Percentiles rank a stretch among this genome's conserved stretches.
Conservation (phyloP, 257 asterid genomes). For the Haberlea rhodopensis region DNA sequence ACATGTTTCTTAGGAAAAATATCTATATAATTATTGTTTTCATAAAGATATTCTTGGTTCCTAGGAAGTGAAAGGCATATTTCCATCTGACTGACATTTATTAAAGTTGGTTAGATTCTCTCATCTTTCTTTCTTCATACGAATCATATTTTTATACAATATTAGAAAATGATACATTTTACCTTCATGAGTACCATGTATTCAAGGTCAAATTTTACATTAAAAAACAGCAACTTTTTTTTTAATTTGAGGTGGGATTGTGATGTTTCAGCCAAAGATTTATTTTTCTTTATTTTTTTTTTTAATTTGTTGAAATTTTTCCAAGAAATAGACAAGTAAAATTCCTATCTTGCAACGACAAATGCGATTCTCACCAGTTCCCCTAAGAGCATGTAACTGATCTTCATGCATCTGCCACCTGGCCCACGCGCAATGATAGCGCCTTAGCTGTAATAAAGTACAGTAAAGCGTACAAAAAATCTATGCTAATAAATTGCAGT, state of each 20-base stretch:
- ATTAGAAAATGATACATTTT: too few relatives aligned
- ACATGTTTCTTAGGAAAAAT: not conserved
- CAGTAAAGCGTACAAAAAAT: constrained; percentile 12
- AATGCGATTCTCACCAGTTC: constrained; percentile 33
- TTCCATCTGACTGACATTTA: constrained; percentile 35
- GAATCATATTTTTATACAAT: too few relatives aligned
- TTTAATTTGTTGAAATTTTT: not conserved
- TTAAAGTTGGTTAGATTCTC: constrained; percentile 64
- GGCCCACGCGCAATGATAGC: constrained; percentile 34
- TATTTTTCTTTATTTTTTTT: not conserved
- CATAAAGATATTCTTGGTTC: constrained; percentile 46
- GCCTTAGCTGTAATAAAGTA: constrained; percentile 9
- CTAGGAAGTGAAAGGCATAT: constrained; percentile 45
- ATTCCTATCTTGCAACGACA: constrained; percentile 22
- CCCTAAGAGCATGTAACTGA: constrained; percentile 38
- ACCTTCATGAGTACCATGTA: too few relatives aligned
- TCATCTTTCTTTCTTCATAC: too few relatives aligned
- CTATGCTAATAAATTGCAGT: not conserved
- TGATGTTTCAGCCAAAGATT: too few relatives aligned
- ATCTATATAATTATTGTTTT: constrained; percentile 24
- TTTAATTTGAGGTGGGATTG: too few relatives aligned
- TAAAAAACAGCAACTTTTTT: too few relatives aligned
- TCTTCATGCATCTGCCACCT: constrained; percentile 21
- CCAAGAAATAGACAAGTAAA: not conserved
- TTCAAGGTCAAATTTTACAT: too few relatives aligned